Base-by-base conservation (phyloP, 305 asterid species). In the Ilex paraguariensis region DNA sequence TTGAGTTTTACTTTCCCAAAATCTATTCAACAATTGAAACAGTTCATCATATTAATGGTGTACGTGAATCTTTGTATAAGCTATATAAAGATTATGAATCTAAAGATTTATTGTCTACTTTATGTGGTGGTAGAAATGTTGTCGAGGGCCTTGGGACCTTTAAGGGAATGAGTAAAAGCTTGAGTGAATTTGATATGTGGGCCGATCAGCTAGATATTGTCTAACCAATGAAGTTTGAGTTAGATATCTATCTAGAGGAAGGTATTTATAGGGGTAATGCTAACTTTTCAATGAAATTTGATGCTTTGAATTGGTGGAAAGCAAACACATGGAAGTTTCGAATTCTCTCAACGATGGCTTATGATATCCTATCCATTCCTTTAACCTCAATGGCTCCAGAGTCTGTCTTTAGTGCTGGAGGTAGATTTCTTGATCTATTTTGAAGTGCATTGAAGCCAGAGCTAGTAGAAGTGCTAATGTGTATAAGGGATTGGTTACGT, bases 291-390 rank as follows among this genome's bases (percentile, higher is more conserved):
- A 21, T 21, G 28, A 17, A 21, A 31, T 61, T 48, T 48, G 31
- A 61, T 49, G 30, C 31, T 45, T 46, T 61, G 28, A 21, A 21
- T 21, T 21, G 1, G 28, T 21, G 28, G 28, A 21, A 21, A 21
- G 28, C 28, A 21, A 14, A 17, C 15, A 61, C 14, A 2, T 3
- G 48, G 14, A 48, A 61, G 39, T 44, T 17, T 14, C 46, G 13
- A 13, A 46, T 42, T 3, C 31, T 61, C 3, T 39, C 65, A 3
- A 48, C 2, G 11, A 66, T 56, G 59, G 64, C 59, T 0, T 21
- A 40, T n/a, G 70, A 66, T 31, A 32, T 66, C 10, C 17, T 57
- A 31, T 56, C 51, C 5, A 66, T 66, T 14, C 53, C 58, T 4
- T 36, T 57, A n/a, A 57, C 40, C 10, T 31, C 42, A 4, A 40